Conservation (phyloP, 2,329 filamentous ascomycete genomes). For the Colletotrichum melonis region DNA sequence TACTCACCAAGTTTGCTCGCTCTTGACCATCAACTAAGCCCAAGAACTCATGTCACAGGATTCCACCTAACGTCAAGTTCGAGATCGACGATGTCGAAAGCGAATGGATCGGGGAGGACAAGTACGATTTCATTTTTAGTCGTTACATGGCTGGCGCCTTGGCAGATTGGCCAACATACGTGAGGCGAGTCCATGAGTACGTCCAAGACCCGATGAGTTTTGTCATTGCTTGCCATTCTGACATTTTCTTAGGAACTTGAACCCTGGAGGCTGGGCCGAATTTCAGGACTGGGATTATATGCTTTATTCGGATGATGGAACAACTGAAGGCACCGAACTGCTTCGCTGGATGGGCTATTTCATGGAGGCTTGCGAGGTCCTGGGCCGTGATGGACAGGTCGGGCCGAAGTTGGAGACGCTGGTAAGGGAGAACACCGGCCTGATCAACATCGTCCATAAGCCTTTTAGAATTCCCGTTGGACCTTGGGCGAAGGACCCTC, state of each 20-base stretch:
- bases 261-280: slow-evolving; percentile 66
- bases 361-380: background rate
- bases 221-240: slow-evolving; percentile 3
- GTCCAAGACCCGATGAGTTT: slow-evolving; percentile 45
- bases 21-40: background rate
- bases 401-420: background rate
- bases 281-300: slow-evolving; percentile 60
- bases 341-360: slow-evolving; percentile 47
- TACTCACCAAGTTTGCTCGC: no score
- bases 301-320: slow-evolving; percentile 47
- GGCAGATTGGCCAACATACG: slow-evolving; percentile 15
- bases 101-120: slow-evolving; percentile 46
- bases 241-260: slow-evolving; percentile 55
- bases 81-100: slow-evolving; percentile 73
- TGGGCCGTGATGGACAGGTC: background rate
- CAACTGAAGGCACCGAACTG: slow-evolving; percentile 53
- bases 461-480: slow-evolving; percentile 49
- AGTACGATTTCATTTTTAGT: slow-evolving; percentile 42
- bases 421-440: background rate
- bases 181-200: slow-evolving; percentile 41
- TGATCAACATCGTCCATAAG: slow-evolving; percentile 57
- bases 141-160: slow-evolving; percentile 22
- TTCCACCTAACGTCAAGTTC: slow-evolving; percentile 75
- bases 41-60: slow-evolving; percentile 20
- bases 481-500: no score